These are phyloP conservation scores for Suillus cothurnatus DNA, from an alignment of 768 basidiomycete species.

Conservation along the genomic window DNA sequence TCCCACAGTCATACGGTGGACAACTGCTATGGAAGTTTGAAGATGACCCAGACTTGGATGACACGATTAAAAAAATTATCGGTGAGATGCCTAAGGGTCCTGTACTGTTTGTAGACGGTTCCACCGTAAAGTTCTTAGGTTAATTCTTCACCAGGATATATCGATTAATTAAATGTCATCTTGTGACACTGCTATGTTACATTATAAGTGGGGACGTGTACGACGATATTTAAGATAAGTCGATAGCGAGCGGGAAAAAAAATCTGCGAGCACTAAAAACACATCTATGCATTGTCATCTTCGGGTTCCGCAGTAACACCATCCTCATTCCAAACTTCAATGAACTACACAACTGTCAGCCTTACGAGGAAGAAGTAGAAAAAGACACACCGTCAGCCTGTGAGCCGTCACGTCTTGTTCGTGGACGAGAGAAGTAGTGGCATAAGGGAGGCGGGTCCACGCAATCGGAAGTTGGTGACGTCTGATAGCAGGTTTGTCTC, in stretches of 20 bases:
- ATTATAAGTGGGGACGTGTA: conserved; percentile 24
- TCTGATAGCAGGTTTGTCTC: conserved; percentile 77
- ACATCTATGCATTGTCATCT: conserved; percentile 44
- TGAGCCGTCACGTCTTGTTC: conserved; percentile 64
- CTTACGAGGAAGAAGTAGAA: conserved; percentile 13
- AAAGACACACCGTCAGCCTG: conserved; percentile 57
- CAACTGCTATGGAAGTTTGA: conserved; percentile 70
- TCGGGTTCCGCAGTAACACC: conserved; percentile 67
- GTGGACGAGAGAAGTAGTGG: conserved; percentile 57
- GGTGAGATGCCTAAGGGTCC: conserved; percentile 60
- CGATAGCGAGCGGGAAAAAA: neutral
- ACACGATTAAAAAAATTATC: conserved; percentile 47
- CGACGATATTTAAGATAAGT: conserved; percentile 28
- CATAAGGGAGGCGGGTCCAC: conserved; percentile 78
- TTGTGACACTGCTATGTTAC: conserved; percentile 29
- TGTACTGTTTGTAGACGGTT: conserved; percentile 49
- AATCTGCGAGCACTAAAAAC: neutral
- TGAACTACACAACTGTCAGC: conserved; percentile 48
- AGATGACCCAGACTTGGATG: conserved; percentile 68
- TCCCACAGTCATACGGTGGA: conserved; percentile 78
- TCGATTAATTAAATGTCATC: neutral
- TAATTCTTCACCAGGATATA: neutral
- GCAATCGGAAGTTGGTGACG: conserved; percentile 63
- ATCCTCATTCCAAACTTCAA: conserved; percentile 82
- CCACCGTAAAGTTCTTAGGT: conserved; percentile 30